Evolutionary conservation across 2,329 filamentous ascomycete genomes (phyloP), one percentile per base, ranked within the genome.

Genomic region (Fusarium pseudonygamai): DNA sequence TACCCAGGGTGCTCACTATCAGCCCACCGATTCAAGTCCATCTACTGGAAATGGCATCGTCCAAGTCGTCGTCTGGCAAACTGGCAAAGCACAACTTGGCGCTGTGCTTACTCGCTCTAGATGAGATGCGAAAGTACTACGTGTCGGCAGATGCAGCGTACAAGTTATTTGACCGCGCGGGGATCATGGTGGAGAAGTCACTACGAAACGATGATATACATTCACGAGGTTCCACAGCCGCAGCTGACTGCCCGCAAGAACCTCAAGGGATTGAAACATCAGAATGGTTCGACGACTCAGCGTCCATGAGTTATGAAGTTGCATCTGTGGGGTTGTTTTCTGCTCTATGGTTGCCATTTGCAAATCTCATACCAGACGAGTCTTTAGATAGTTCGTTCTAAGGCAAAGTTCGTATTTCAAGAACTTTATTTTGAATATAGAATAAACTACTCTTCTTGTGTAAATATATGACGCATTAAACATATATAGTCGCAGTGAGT

Each of bases 91-190:
- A 69, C 6, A 69, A 67, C 32, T 13, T 69, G 20, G 63, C 49
- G 5, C 14, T 69, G 12, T 69, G 63, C n/a, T n/a, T 69, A 10
- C n/a, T 69, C 5, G 63, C 66, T 28, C 37, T 69, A 6, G 18
- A 62, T 14, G 66, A 61, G 43, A 46, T 69, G 63, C 66, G 64
- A 43, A 62, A 52, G 34, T 62, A 64, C 12, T 67, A 67, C n/a
- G 26, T 67, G 5, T 69, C 63, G 10, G 63, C 64, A 6, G 64
- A 69, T 12, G 66, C 66, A 4, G 57, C 50, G 15, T 67, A 67
- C 24, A 66, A 49, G 4, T 30, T 67, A 15, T 69, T 69, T 45
- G 64, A 69, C 15, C 40, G 50, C 0, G 64, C 66, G 6, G 58
- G 57, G 15, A 56, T 24, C 13, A 69, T 68, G 57, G 37, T 69